Evolutionary conservation across 1,284 basidiomycete species (phyloP).

Genomic region (Papiliotrema fonsecae): DNA sequence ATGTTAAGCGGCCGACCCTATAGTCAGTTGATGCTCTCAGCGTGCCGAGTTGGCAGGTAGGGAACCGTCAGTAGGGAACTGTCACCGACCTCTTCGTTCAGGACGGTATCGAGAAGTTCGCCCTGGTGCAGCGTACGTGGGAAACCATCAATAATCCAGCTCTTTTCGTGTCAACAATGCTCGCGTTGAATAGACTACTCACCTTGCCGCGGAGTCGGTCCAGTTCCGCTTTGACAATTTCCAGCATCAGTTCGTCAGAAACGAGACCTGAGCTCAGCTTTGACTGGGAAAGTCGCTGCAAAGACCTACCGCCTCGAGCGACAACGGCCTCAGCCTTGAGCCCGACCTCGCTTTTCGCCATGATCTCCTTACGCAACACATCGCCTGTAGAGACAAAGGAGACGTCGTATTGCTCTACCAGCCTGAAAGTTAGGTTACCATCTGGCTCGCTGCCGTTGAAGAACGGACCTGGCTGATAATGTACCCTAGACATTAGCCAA

Average conservation of each 20-base stretch:
- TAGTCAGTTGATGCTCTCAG: constrained; percentile 20
- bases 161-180: constrained; percentile 20
- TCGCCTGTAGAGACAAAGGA: constrained; percentile 48
- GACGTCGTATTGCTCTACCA: constrained; percentile 47
- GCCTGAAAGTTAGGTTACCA: constrained; percentile 12
- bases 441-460: not conserved
- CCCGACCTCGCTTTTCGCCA: constrained; percentile 39
- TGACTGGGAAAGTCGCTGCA: not conserved
- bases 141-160: constrained; percentile 94
- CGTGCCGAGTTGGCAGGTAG: no score
- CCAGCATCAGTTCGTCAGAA: constrained; percentile 47
- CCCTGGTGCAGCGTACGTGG: constrained; percentile 90
- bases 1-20: constrained; percentile 62
- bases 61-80: not conserved
- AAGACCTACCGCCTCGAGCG: constrained; percentile 39
- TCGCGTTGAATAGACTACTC: constrained; percentile 1
- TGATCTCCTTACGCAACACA: constrained; percentile 47
- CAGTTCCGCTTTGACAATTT: constrained; percentile 44
- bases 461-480: constrained; percentile 32
- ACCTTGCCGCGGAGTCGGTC: constrained; percentile 44
- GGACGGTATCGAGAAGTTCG: constrained; percentile 63
- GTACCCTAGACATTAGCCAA: constrained; percentile 27
- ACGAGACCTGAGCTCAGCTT: constrained; percentile 37
- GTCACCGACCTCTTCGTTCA: constrained; percentile 44
- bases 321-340: constrained; percentile 43